Base-by-base conservation (phyloP, 257 asterid species). In the Capsicum baccatum region DNA sequence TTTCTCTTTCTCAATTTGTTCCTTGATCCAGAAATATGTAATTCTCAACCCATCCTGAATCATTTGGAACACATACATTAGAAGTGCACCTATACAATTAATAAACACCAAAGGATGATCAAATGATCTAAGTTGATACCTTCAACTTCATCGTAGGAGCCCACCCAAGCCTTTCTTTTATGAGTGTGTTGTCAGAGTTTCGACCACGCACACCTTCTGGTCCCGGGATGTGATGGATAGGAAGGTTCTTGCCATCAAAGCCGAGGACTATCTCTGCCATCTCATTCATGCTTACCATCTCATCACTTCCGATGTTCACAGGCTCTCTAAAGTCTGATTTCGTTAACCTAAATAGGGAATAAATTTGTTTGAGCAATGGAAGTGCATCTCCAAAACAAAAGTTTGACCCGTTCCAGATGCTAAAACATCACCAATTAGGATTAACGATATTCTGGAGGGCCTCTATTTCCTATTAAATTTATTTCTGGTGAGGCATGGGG, bases 171-270 rank as follows among this genome's bases (percentile, higher is more conserved):
- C 91, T 93, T 89, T 95, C 98, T 83, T 92, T 93, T 9, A 95
- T 93, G 35, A 95, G 92, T 66, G 94, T 93, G 84, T 95, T 95
- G 90, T 95, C 97, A n/a, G 98, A 95, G 87, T 95, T 95, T 68
- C 98, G 92, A 83, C 98, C 98, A 54, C 98, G 97, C 2, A 95
- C 98, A 17, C 98, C 98, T 85, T 95, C 98, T 7, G 98, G 98
- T 48, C 97, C 98, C 0, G 97, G 98, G 87, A 95, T 93, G 88
- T 93, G 97, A 16, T 93, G 92, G 81, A 95, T 92, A 0, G 97
- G 98, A 35, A 92, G 92, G 79, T 90, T 91, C 94, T 95, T 95
- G 63, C 90, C 70, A 76, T 93, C 98, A 33, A 95, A 95, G 90
- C 97, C 88, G 57, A 89, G 91, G 56, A 95, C 94, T 52, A 95